phyloP scores from a whole-genome alignment of 495 filamentous ascomycete species.

The Pyrenopolyporus hunteri region DNA sequence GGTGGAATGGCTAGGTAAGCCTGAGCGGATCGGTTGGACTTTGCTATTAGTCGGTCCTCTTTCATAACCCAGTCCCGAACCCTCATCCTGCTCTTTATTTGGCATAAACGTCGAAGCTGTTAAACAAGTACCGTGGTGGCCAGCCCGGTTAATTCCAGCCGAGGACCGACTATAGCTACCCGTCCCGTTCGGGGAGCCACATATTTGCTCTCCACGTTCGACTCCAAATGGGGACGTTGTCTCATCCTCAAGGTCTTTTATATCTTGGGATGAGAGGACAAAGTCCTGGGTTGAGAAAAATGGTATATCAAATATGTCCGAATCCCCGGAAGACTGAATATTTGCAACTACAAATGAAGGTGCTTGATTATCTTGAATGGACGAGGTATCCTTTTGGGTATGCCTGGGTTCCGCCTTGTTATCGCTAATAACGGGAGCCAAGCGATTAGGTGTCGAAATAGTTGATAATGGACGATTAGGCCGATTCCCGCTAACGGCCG shows the following conservation, averaged over 20 bases:
- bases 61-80: not conserved
- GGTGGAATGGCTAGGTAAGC: not conserved
- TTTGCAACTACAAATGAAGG: not conserved
- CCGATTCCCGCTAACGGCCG: not conserved
- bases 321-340: conserved; percentile 1
- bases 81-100: not conserved
- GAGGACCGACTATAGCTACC: conserved; percentile 14
- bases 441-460: not conserved
- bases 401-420: not conserved
- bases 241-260: conserved; percentile 50
- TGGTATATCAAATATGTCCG: conserved; percentile 28
- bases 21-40: not conserved
- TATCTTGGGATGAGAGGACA: conserved; percentile 53
- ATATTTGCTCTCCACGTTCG: not conserved
- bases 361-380: not conserved
- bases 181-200: not conserved
- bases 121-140: not conserved
- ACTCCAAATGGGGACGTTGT: conserved; percentile 21
- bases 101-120: not conserved
- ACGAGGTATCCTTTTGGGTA: not conserved
- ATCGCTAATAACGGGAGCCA: not conserved
- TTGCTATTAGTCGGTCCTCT: not conserved
- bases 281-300: conserved; percentile 56
- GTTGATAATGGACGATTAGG: not conserved
- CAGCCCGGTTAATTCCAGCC: conserved; percentile 9